Base-by-base conservation (phyloP, 495 filamentous ascomycete species). In the Filosporella fistucella region DNA sequence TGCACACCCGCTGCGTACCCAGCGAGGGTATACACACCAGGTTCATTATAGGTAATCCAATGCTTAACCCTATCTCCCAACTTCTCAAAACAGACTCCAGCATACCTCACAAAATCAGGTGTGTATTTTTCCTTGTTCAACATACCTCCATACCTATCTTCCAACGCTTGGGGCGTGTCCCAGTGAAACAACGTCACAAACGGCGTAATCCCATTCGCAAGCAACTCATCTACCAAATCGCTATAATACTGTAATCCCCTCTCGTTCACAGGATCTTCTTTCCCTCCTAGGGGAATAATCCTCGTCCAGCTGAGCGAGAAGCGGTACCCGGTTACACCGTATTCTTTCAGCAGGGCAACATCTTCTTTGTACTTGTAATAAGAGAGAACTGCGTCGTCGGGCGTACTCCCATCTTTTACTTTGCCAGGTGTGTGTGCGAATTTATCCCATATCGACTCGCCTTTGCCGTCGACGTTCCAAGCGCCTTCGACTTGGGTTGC, bases 281-380 rank as follows among this genome's bases (percentile, higher is more conserved):
- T 75, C 34, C 76, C 74, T 42, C 78, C 77, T 32, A 77, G 64
- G 29, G 84, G 84, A 51, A 88, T 84, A 48, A 87, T 77, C 28
- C 84, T 76, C 29, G 71, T 78, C 85, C 85, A 88, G 28, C 82
- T 81, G 35, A 88, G 62, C 21, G 85, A 88, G 62, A 89, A 89
- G 52, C 83, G 82, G 62, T 88, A 88, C 24, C 74, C 72, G 43
- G 71, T 74, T 42, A 81, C 77, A 32, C 77, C 75, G 30, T 77
- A 73, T 25, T 68, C 64, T 64, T 86, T 86, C 57, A 88, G 63
- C 30, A 88, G 71, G 7, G 65, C 78, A 54, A 89, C 86, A 56
- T 88, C 84, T 61, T 87, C 81, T 35, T 71, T 68, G 32, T 79
- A 83, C 41, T 78, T 74, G 59, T 86, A 79, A 66, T 88, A 88